phyloP scores from a whole-genome alignment of 192 early-diverging fungal genomes.

The Umbelopsis sp. region DNA sequence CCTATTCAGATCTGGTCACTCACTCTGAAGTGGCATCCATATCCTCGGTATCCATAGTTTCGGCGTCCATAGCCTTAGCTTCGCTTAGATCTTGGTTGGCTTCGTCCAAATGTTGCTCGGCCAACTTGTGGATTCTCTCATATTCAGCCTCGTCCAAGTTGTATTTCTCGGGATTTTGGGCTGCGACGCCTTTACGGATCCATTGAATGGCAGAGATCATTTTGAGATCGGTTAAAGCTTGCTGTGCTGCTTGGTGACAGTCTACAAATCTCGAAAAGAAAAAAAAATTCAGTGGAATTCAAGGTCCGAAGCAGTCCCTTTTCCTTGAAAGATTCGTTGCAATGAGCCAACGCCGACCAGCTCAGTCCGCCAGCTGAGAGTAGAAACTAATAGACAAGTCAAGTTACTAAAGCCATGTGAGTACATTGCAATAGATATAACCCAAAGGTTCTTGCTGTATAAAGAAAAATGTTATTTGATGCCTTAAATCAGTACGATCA shows the following conservation, averaged over 20 bases:
- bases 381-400: no score
- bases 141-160: conserved; percentile 90
- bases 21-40: conserved; percentile 32
- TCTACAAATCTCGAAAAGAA: conserved; percentile 12
- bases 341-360: neutral
- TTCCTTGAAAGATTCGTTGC: neutral
- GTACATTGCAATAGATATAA: no score
- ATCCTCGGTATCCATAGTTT: conserved; percentile 42
- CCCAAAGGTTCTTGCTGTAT: no score
- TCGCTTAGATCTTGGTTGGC: conserved; percentile 62
- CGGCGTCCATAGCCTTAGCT: conserved; percentile 44
- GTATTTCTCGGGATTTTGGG: conserved; percentile 75
- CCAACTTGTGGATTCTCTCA: conserved; percentile 72
- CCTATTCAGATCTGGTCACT: conserved; percentile 20
- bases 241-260: conserved; percentile 19
- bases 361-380: no score
- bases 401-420: no score
- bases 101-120: conserved; percentile 62
- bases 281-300: conserved; percentile 23
- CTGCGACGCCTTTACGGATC: conserved; percentile 93
- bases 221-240: neutral
- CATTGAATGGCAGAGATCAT: conserved; percentile 95
- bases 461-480: no score
- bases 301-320: conserved; percentile 12
- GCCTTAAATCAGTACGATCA: no score